Evolutionary conservation across 495 filamentous ascomycete species (phyloP), one percentile per base, ranked within the genome.

Genomic region (Penicillium taxi): DNA sequence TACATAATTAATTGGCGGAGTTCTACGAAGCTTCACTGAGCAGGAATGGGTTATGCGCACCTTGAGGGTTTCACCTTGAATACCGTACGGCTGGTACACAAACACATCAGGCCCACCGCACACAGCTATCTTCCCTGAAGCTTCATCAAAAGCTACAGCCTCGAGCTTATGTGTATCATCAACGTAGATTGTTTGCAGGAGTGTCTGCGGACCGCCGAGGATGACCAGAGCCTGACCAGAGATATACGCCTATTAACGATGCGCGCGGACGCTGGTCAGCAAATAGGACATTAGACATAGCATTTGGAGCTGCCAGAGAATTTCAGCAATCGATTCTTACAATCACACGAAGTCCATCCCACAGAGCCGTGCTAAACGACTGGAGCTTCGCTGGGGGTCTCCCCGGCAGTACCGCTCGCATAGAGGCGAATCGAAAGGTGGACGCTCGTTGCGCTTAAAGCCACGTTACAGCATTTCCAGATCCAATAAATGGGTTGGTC

Each of bases 141-240:
- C 63, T 47, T 94, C 84, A 47, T 93, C 81, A 40, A 96, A 74
- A 12, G 76, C 70, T 17, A 94, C 73, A 8, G 83, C 78, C 29
- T 87, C 74, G 24, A 96, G 73, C 4, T 65, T 64, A 5, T 74
- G 66, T 24, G 77, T 72, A 56, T 88, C 80, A 45, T 91, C 81
- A 53, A 88, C 75, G 64, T 94, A 95, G 41, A 88, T 84, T 0
- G 90, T 96, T 63, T 96, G 90, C 21, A 94, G 67, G 48, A 94
- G 73, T 37, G 75, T 69, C 52, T 84, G 69, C 42, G 85, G 75
- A 35, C 75, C 77, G 60, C 73, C 71, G 52, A 96, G 80, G 52
- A 96, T 80, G 31, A 88, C 74, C 41, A 96, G 72, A 41, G 86
- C 82, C 59, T 81, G 82, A 43, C 91, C 89, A 41, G 84, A 88